Percentiles rank a stretch among this genome's conserved stretches.
phyloP scores from a whole-genome alignment of 768 basidiomycete species.

The Mycena maculata region DNA sequence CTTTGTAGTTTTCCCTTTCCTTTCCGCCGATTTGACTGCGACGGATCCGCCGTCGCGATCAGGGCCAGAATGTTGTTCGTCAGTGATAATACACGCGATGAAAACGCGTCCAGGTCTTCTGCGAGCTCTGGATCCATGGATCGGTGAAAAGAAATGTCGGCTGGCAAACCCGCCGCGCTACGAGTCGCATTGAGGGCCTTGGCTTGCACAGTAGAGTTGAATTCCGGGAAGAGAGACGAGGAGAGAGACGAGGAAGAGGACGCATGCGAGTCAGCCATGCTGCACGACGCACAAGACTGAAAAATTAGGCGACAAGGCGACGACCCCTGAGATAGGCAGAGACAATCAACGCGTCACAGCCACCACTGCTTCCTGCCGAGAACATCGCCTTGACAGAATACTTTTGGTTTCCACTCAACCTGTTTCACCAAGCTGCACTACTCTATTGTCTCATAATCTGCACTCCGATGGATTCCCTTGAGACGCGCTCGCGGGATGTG shows the following conservation, averaged over 20 bases:
- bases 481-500: conserved; percentile 69
- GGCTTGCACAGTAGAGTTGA: conserved; percentile 68
- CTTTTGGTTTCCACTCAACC: conserved; percentile 4
- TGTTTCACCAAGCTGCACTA: conserved; percentile 14
- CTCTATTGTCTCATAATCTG: conserved; percentile 19
- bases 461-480: conserved; percentile 62
- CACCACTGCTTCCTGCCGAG: too few species aligned
- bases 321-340: too few species aligned
- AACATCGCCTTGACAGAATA: conserved; percentile 3
- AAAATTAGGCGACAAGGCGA: neutral
- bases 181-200: conserved; percentile 73
- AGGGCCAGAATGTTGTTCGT: conserved; percentile 73
- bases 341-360: too few species aligned
- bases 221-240: conserved; percentile 57
- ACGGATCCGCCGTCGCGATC: conserved; percentile 56
- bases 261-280: conserved; percentile 8
- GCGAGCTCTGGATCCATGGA: conserved; percentile 83
- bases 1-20: conserved; percentile 67
- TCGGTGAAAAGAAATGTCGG: conserved; percentile 89
- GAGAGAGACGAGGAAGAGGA: conserved; percentile 20
- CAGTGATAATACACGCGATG: conserved; percentile 71
- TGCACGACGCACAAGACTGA: neutral
- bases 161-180: conserved; percentile 68
- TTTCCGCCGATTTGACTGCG: conserved; percentile 52
- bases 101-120: conserved; percentile 75